Evolutionary conservation across 805 yeast species (phyloP), one percentile per base, ranked within the genome.

Genomic region (Middelhovenomyces tepae): DNA sequence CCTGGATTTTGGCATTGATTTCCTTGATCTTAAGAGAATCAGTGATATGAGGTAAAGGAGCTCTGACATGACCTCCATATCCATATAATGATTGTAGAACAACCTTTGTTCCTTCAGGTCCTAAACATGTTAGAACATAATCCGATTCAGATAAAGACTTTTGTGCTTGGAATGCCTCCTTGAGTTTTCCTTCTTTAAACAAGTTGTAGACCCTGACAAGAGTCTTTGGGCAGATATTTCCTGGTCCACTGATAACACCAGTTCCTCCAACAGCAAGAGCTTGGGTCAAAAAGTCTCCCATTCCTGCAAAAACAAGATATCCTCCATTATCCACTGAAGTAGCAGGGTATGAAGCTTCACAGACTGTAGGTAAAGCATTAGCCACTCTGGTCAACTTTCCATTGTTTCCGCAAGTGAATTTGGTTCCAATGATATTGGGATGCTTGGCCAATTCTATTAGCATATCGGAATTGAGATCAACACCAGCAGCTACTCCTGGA

Each of bases 401-500:
- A 4, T 26, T n/a, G 22, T 16, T 22, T 7, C 22, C 38, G 24
- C 38, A 35, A 3, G 38, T 35, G 10, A 37, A 19, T 30, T 44
- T 62, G 51, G 22, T 55, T 41, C 65, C 67, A 16, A 57, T 57
- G 31, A 60, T 56, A 21, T 62, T 57, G 11, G 57, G 56, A 36
- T 59, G 65, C 21, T 43, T 39, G 4, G 56, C 40, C 5, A 60
- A 41, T 9, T 16, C 55, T 22, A 48, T 48, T 35, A 64, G 48
- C 16, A 65, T 55, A 24, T 45, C 48, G 10, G 64, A 59, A 11
- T 46, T 50, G 31, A 65, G 51, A 34, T 42, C 43, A 14, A 63
- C 48, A 24, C 54, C 53, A 43, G 62, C 62, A 23, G 61, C 51
- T 7, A 64, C 69, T 16, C 66, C 67, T 14, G 70, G 71, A 44